A percentile compares a stretch with the other conserved stretches of the same genome.
Evolutionary conservation across 2,329 filamentous ascomycete species (phyloP).

Genomic region (Fusarium udum): DNA sequence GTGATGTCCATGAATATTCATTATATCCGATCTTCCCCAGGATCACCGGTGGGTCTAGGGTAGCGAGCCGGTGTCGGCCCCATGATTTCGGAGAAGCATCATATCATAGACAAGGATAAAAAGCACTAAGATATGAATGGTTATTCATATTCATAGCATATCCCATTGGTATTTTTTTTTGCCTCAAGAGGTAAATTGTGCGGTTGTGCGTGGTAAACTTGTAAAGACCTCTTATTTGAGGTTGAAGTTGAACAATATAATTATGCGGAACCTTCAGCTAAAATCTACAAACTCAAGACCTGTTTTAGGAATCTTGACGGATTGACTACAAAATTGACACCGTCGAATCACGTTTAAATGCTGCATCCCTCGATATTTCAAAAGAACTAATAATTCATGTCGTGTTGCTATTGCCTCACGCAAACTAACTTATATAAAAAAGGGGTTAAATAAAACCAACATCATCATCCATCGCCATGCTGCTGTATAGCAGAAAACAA

Average conservation of each 20-base stretch:
- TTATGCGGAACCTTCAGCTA: rapidly evolving
- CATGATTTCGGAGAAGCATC: not conserved
- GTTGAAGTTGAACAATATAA: rapidly evolving
- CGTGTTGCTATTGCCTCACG: conserved; percentile 3
- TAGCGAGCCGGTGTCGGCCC: conserved; percentile 7
- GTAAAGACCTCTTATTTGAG: not conserved
- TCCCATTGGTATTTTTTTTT: not conserved
- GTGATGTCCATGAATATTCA: not conserved
- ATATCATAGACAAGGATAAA: not conserved
- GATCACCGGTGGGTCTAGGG: conserved; percentile 35
- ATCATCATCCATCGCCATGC: conserved; percentile 49
- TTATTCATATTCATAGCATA: not conserved
- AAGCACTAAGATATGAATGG: not conserved
- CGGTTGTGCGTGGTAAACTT: not conserved
- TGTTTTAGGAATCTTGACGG: rapidly evolving
- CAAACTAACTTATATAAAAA: conserved; percentile 30
- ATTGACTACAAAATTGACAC: not conserved
- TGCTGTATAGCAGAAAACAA: conserved; percentile 39
- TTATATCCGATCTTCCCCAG: not conserved
- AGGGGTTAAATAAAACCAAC: conserved; percentile 26
- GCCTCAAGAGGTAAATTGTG: not conserved
- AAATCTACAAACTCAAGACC: not conserved
- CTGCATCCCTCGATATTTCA: not conserved
- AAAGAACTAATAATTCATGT: conserved; percentile 16
- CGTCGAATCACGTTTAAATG: rapidly evolving